phyloP scores from a whole-genome alignment of 371 early-diverging fungal species.

The Furculomyces boomerangus region DNA sequence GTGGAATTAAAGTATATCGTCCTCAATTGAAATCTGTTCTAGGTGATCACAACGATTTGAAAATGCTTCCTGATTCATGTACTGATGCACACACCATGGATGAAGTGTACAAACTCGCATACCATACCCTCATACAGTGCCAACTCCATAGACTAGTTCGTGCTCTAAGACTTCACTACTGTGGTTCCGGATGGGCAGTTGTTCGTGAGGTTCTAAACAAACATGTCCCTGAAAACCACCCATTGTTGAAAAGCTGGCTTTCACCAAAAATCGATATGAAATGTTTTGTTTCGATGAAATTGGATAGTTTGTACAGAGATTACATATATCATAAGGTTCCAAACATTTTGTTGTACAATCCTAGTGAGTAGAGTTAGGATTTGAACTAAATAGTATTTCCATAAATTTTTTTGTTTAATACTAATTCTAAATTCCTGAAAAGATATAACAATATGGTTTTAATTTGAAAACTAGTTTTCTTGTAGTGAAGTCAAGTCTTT shows the following conservation, averaged over 20 bases:
- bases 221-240: slow-evolving; percentile 27
- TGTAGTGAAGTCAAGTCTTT: neutral
- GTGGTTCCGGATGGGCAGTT: slow-evolving; percentile 43
- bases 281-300: slow-evolving; percentile 48
- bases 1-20: slow-evolving; percentile 44
- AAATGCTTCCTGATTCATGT: slow-evolving; percentile 36
- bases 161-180: slow-evolving; percentile 36
- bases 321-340: slow-evolving; percentile 42
- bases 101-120: slow-evolving; percentile 39
- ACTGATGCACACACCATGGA: slow-evolving; percentile 31
- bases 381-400: neutral
- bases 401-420: neutral
- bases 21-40: slow-evolving; percentile 28
- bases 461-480: neutral
- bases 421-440: neutral
- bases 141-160: slow-evolving; percentile 49
- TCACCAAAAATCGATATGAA: slow-evolving; percentile 29
- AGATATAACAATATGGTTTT: neutral
- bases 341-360: slow-evolving; percentile 34
- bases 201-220: slow-evolving; percentile 28
- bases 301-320: slow-evolving; percentile 45
- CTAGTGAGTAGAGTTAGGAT: slow-evolving; percentile 9
- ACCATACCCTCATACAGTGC: slow-evolving; percentile 49
- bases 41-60: slow-evolving; percentile 6
- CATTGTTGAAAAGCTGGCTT: slow-evolving; percentile 28